Evolutionary conservation across 495 filamentous ascomycete species (phyloP), one percentile per base, ranked within the genome.

Genomic region (Sabuloglossum arenarium): DNA sequence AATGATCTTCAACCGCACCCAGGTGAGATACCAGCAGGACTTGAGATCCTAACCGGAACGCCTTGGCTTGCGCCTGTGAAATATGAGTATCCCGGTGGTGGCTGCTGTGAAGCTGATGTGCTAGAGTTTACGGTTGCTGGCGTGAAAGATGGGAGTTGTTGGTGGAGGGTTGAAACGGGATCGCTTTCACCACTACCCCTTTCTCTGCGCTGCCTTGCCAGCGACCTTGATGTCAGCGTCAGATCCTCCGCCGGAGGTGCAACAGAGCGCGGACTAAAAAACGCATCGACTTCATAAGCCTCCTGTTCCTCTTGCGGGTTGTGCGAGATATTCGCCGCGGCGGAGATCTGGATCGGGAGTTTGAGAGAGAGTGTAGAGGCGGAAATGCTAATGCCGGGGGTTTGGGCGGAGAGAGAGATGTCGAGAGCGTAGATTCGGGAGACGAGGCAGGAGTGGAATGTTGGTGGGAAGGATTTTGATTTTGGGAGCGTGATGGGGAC

Each of bases 401-500:
- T 29, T 6, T 32, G 30, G 14, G 34, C 46, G 27, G 10, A n/a
- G 45, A 58, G 56, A 12, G 72, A 71, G 51, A 97, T 68, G 43
- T 84, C 80, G 23, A 96, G 72, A 9, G 74, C 70, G 69, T 98
- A 97, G 25, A 81, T 69, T 58, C 91, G 81, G 16, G 83, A 84
- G 29, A 84, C 71, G 61, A 94, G 76, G 68, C 91, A 98, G 55
- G 80, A 78, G 68, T 91, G 81, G 70, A 97, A 98, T 19, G 86
- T 88, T 0, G 91, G 93, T 28, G 91, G 67, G 67, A 89, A 88
- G 1, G 79, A 71, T 59, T 81, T 85, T 60, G 76, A 78, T 10
- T 67, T 69, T 0, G 91, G 88, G 0, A 94, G 70, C 0, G 75
- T 71, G 65, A 98, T 69, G 0, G 91, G 88, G 8, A 95, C 77